Percentiles rank a stretch among this genome's conserved stretches.
These are phyloP conservation scores for Pseudozyma tsukubaensis DNA, from an alignment of 1,284 basidiomycete genomes.

Conservation along the genomic window DNA sequence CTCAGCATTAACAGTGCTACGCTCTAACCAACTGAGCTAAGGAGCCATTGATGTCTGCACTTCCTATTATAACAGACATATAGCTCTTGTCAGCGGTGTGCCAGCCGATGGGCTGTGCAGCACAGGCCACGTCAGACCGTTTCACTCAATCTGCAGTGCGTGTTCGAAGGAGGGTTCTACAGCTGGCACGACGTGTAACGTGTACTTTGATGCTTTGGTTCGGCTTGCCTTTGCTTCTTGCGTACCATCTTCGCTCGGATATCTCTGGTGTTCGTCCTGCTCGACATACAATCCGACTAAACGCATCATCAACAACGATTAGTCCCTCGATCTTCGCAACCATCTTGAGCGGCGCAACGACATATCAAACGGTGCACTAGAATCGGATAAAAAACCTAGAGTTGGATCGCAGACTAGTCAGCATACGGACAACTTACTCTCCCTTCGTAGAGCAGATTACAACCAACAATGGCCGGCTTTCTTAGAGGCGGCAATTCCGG, in stretches of 20 bases:
- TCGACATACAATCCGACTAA: no score
- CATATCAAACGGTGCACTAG: background rate
- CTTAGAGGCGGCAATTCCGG: constrained; percentile 47
- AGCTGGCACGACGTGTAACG: no score
- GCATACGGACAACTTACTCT: background rate
- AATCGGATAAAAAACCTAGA: background rate
- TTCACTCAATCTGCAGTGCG: no score
- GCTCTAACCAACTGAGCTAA: constrained; percentile 62
- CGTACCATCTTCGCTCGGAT: no score
- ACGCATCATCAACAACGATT: no score
- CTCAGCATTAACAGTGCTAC: constrained; percentile 61
- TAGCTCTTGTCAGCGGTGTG: background rate
- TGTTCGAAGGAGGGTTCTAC: no score
- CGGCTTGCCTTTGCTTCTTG: no score
- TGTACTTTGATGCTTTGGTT: no score
- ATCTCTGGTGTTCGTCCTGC: no score
- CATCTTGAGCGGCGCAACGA: background rate
- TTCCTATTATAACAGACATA: background rate
- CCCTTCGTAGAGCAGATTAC: background rate
- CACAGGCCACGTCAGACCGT: constrained; percentile 19
- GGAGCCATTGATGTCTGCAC: constrained; percentile 12
- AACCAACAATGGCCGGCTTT: constrained; percentile 53
- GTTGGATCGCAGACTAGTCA: background rate
- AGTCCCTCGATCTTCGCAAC: no score
- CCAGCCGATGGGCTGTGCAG: background rate